Percentiles rank a stretch among this genome's conserved stretches.
phyloP scores from a whole-genome alignment of 2,329 filamentous ascomycete species.

The Fusarium tanahbumbuense region DNA sequence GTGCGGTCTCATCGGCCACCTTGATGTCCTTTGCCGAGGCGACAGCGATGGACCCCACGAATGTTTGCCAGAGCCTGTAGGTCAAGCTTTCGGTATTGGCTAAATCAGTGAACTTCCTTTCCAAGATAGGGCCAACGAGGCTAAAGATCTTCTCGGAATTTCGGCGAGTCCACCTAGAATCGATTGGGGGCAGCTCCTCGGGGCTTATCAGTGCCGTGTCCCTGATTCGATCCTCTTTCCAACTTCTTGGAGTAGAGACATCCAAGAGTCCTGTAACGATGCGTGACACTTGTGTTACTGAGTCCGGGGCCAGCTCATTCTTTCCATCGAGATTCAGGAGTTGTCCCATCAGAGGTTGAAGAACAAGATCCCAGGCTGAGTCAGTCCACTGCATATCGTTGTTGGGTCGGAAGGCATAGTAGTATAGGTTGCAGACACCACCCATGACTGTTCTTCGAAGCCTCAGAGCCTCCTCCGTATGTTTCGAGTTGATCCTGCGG shows the following conservation, averaged over 20 bases:
- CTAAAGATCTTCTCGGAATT: conserved; percentile 74
- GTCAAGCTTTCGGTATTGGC: conserved; percentile 66
- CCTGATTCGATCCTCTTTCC: conserved; percentile 79
- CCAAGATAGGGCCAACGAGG: conserved; percentile 69
- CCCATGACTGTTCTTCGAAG: conserved; percentile 70
- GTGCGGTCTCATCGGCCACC: conserved; percentile 83
- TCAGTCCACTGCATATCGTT: conserved; percentile 75
- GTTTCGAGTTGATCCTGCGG: conserved; percentile 68
- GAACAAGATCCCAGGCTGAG: conserved; percentile 80
- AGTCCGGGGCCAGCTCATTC: conserved; percentile 59
- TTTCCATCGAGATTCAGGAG: conserved; percentile 59
- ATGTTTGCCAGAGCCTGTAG: conserved; percentile 68
- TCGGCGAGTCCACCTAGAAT: conserved; percentile 87
- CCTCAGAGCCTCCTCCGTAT: conserved; percentile 61
- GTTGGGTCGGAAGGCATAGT: conserved; percentile 82
- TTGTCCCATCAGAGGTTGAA: conserved; percentile 71
- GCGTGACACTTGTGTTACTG: conserved; percentile 68
- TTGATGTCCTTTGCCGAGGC: conserved; percentile 90
- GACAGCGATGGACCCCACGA: conserved; percentile 72
- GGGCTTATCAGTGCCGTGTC: conserved; percentile 68
- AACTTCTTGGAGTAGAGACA: conserved; percentile 68
- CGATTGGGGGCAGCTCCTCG: conserved; percentile 84
- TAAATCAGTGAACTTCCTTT: conserved; percentile 71
- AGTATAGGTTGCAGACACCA: conserved; percentile 82
- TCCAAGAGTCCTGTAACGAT: conserved; percentile 80